Conservation (phyloP, 257 asterid genomes). For the Cordia subcordata region DNA sequence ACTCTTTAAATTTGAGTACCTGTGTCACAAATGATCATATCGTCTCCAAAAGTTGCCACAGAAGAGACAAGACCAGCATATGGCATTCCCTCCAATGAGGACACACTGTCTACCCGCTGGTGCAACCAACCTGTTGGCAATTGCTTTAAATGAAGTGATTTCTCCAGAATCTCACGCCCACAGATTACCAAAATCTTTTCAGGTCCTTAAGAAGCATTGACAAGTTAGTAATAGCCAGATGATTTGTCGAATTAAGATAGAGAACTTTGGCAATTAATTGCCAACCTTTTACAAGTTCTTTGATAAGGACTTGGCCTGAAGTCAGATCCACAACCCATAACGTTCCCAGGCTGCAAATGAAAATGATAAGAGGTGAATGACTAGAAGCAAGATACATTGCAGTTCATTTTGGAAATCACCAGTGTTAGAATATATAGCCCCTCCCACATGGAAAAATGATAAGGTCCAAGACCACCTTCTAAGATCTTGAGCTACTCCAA, state of each 20-base stretch:
- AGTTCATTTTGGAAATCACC: too few species aligned
- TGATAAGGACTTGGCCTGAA: conserved; percentile 56
- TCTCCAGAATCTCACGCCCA: conserved; percentile 66
- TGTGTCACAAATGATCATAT: conserved; percentile 60
- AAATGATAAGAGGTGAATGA: conserved; percentile 5
- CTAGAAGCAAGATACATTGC: background rate
- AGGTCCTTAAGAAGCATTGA: conserved; percentile 46
- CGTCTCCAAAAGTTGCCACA: conserved; percentile 45
- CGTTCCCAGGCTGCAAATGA: conserved; percentile 59
- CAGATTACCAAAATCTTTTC: conserved; percentile 79
- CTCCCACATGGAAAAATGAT: too few species aligned
- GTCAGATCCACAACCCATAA: conserved; percentile 75
- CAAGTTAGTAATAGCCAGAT: conserved; percentile 28
- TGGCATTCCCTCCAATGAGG: conserved; percentile 49
- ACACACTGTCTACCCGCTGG: conserved; percentile 30
- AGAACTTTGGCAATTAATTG: conserved; percentile 5
- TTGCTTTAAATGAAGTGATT: conserved; percentile 45
- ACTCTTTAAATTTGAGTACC: conserved; percentile 37
- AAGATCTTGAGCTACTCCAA: too few species aligned
- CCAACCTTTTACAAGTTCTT: conserved; percentile 69
- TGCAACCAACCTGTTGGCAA: conserved; percentile 60
- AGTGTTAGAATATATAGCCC: too few species aligned
- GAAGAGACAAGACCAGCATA: conserved; percentile 75
- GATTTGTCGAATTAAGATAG: conserved; percentile 3
- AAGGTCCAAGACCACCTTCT: too few species aligned